A percentile compares a stretch with the other conserved stretches of the same genome.
Conservation (phyloP, 352 stramenopile genomes). For the Paralagenidium karlingii region DNA sequence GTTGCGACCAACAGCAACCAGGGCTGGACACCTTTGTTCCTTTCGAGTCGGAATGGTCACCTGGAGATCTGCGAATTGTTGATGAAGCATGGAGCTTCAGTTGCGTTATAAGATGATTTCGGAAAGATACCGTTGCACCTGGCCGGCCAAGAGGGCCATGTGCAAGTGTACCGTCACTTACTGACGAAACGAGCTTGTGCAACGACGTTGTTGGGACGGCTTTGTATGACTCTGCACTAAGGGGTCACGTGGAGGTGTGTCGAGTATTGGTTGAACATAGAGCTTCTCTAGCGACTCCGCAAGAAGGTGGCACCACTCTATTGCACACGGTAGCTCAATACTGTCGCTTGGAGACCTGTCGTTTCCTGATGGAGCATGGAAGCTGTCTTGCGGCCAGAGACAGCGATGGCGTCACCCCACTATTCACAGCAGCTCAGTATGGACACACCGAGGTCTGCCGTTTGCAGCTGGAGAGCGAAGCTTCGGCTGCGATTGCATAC, state of each 20-base stretch:
- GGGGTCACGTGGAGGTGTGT: conserved; percentile 45
- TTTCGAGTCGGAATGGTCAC: no score
- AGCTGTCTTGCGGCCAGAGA: conserved; percentile 24
- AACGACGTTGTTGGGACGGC: no score
- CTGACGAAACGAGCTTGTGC: no score
- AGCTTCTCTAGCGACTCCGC: conserved; percentile 23
- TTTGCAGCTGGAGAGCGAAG: conserved; percentile 27
- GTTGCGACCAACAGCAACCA: no score
- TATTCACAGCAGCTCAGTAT: conserved; percentile 37
- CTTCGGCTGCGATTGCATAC: no score
- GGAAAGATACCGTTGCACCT: no score
- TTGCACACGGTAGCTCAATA: conserved; percentile 45
- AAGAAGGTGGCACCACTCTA: conserved; percentile 28
- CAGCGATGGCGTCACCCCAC: conserved; percentile 25
- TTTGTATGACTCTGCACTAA: no score
- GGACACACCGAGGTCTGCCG: conserved; percentile 35
- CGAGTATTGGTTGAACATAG: conserved; percentile 24
- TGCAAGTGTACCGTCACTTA: no score
- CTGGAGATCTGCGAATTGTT: no score
- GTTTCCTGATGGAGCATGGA: conserved; percentile 22
- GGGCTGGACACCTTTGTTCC: conserved; percentile 34
- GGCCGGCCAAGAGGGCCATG: no score
- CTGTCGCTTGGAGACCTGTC: conserved; percentile 41
- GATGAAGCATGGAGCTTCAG: no score
- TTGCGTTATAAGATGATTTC: no score